A percentile compares a stretch with the other conserved stretches of the same genome.
Conservation (phyloP, 192 early-diverging fungal genomes). For the Umbelopsis isabellina region DNA sequence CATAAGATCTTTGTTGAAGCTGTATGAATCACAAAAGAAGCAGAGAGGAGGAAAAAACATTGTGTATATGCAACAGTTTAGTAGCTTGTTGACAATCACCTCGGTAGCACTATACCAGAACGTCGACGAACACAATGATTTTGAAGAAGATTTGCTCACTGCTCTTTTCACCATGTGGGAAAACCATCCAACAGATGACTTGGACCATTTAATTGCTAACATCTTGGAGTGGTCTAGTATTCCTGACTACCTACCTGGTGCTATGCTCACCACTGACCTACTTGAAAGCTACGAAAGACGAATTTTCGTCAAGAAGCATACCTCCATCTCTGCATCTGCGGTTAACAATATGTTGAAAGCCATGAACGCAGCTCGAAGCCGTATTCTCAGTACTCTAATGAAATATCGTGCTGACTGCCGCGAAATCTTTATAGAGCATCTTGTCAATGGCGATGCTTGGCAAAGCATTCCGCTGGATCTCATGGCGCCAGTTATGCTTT, state of each 20-base stretch:
- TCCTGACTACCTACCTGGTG: background rate
- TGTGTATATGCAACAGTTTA: background rate
- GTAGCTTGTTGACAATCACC: background rate
- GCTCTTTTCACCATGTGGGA: constrained; percentile 19
- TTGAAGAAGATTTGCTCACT: constrained; percentile 11
- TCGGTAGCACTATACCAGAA: background rate
- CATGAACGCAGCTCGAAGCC: constrained; percentile 17
- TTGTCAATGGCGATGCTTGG: background rate
- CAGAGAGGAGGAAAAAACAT: background rate
- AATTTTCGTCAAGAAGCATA: background rate
- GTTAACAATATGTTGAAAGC: constrained; percentile 12
- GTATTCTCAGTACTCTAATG: constrained; percentile 21
- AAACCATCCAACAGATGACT: constrained; percentile 5
- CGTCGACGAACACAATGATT: background rate
- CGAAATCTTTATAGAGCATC: background rate
- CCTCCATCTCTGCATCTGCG: background rate
- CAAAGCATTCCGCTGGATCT: background rate
- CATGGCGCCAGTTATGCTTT: background rate
- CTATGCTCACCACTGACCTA: background rate
- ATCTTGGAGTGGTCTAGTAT: constrained; percentile 20
- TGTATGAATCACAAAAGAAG: background rate
- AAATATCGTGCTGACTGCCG: background rate
- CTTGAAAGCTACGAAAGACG: constrained; percentile 2
- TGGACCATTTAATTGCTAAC: constrained; percentile 19
- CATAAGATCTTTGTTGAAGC: background rate